Evolutionary conservation across 2,329 filamentous ascomycete species (phyloP), one percentile per base, ranked within the genome.

Genomic region (Epichloe sylvatica): DNA sequence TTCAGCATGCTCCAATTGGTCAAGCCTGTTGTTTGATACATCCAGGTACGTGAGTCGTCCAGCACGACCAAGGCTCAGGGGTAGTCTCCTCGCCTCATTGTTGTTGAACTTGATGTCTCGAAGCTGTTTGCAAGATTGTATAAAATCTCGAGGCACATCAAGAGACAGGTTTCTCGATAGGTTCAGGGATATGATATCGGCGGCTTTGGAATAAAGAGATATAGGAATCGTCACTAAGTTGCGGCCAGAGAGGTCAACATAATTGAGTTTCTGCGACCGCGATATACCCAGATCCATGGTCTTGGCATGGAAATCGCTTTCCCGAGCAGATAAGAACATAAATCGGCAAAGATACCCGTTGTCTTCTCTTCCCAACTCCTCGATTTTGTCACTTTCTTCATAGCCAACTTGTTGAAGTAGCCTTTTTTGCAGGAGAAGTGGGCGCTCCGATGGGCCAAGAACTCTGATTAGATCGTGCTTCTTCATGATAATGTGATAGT

Each of bases 281-380:
- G 78, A 81, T 55, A 94, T 80, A 25, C 84, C 85, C 46, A 89
- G 78, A 59, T 97, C 91, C 55, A 90, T 84, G 19, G 65, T 69
- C 53, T 65, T 68, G 41, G 83, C 75, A 54, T 83, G 80, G 59
- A 78, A 90, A 45, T 90, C 88, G 63, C 82, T 90, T 64, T 95
- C 84, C 60, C 91, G 86, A 19, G 86, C 84, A 15, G 91, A 90
- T 51, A 96, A 73, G 66, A 98, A 98, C 52, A 92, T 88, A 69
- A 98, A 97, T 5, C 92, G 86, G 62, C 90, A 94, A 12, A 98
- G 76, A 59, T 97, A 98, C 63, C 90, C 94, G 65, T 97, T 95
- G 70, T 98, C 92, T 66, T 98, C 92, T 51, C 92, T 81, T 30
- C 92, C 92, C 47, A 98, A 80, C 54, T 97, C 92, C 63, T 96